Evolutionary conservation across 441 rosid genomes (phyloP), one percentile per base, ranked within the genome.

Genomic region (Cnidoscolus chayamansa): DNA sequence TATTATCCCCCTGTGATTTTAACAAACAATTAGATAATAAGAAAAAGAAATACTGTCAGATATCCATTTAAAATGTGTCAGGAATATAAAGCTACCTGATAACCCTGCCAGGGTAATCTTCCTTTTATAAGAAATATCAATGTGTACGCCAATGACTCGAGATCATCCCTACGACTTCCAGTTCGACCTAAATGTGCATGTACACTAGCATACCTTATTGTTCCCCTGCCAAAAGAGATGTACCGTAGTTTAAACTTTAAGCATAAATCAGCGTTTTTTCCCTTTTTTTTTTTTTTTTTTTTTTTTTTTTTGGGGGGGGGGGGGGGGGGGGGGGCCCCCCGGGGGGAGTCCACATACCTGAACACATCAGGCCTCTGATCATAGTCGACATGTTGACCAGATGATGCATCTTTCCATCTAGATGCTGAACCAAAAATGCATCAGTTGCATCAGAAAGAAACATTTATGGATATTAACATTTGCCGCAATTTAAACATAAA

Each of bases 361-460:
- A 94, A 94, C 43, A 94, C 91, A 67, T 94, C 97, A 63, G 98
- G 94, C 83, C 91, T 89, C 83, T 94, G 98, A 81, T 94, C 97
- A 79, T 94, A 94, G 54, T 89, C 98, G 66, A 94, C 97, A 81
- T 94, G 98, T 57, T 79, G 88, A 76, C 93, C 93, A 57, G 98
- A 89, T 65, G 90, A 83, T 9, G 89, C 79, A 84, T 92, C 97
- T 79, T 88, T 94, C 98, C 98, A 94, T 81, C 86, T 87, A 75
- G 98, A 94, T 10, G 98, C 98, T 92, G 91, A 73, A 80, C 61
- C 69, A 72, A 73, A 72, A 48, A 75, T 25, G 20, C 50, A 16
- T 49, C 54, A 70, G 40, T 19, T 17, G 30, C 32, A 49, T 25
- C 63, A 54, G 56, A 37, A 31, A 62, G 50, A 17, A 77, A 64